A percentile compares a stretch with the other conserved stretches of the same genome.
Evolutionary conservation across 768 basidiomycete species (phyloP).

Genomic region (Cyclocybe cylindracea): DNA sequence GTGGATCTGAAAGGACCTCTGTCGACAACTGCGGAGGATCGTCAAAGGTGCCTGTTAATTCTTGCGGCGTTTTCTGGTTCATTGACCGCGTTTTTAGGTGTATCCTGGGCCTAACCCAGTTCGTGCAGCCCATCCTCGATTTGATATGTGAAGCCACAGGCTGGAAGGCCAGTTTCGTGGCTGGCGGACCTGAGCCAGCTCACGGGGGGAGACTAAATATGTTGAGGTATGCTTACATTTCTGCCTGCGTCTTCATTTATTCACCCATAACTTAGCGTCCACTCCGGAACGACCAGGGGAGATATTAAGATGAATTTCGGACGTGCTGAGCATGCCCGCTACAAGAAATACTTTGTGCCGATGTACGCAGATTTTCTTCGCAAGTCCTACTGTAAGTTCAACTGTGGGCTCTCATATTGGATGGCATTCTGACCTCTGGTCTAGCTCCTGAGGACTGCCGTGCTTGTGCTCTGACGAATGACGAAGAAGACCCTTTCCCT

Average conservation of each 20-base stretch:
- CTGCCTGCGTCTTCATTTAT: neutral
- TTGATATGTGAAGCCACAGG: conserved; percentile 4
- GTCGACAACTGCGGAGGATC: conserved; percentile 1
- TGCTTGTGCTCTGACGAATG: no score
- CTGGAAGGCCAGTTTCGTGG: conserved; percentile 7
- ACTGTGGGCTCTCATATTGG: no score
- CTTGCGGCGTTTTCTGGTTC: no score
- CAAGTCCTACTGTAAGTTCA: conserved; percentile 11
- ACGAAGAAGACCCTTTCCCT: no score
- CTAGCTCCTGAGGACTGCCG: no score
- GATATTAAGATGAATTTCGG: conserved; percentile 12
- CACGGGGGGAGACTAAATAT: no score
- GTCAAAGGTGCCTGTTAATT: conserved; percentile 7
- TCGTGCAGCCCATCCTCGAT: conserved; percentile 12
- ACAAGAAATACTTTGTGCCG: neutral
- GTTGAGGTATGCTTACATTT: conserved; percentile 5
- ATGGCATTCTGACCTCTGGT: no score
- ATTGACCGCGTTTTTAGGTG: no score
- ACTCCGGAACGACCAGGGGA: conserved; percentile 2
- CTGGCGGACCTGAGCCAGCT: conserved; percentile 15
- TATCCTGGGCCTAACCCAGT: conserved; percentile 5
- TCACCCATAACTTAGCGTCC: neutral
- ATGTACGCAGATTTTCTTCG: conserved; percentile 1
- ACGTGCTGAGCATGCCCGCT: conserved; percentile 1
- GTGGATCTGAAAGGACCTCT: neutral